These are phyloP conservation scores for Mycosarcoma mackinlayi DNA, from an alignment of 1,284 basidiomycete genomes.

Conservation along the genomic window DNA sequence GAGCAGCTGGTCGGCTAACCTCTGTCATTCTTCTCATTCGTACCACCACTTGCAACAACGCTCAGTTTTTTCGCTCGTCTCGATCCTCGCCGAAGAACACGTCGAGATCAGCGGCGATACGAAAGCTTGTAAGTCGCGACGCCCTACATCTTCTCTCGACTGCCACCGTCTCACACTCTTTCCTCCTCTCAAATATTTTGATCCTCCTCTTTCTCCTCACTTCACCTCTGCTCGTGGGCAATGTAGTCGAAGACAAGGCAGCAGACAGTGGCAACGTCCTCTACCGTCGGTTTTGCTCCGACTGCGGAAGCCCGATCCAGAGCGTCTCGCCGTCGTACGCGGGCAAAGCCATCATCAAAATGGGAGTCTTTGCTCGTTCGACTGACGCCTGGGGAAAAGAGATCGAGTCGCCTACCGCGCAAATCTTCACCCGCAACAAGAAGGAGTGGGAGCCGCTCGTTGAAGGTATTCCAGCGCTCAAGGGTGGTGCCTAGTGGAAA, in stretches of 20 bases:
- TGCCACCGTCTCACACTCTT: background rate
- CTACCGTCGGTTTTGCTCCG: slow-evolving; percentile 24
- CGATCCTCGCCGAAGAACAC: slow-evolving; percentile 23
- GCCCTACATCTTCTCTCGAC: background rate
- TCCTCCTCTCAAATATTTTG: too few species aligned
- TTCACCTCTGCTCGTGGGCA: too few species aligned
- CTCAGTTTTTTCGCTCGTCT: slow-evolving; percentile 30
- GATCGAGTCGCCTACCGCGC: slow-evolving; percentile 11
- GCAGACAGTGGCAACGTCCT: slow-evolving; percentile 20
- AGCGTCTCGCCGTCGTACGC: slow-evolving; percentile 8
- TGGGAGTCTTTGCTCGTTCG: slow-evolving; percentile 32
- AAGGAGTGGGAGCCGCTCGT: slow-evolving; percentile 26
- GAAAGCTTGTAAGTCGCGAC: slow-evolving; percentile 17
- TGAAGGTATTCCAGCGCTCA: slow-evolving; percentile 8
- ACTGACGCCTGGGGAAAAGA: slow-evolving; percentile 9
- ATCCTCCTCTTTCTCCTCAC: background rate
- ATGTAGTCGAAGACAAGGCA: slow-evolving; percentile 22
- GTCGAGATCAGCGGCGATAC: slow-evolving; percentile 28
- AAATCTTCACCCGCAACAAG: slow-evolving; percentile 26
- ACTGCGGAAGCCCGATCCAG: slow-evolving; percentile 23
- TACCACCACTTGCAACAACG: background rate
- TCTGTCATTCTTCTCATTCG: background rate
- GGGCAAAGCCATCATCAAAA: slow-evolving; percentile 32
- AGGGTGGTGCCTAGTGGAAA: background rate
- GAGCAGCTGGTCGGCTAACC: too few species aligned